Base-by-base conservation (phyloP, 2,329 filamentous ascomycete genomes). In the Talaromyces atroroseus region DNA sequence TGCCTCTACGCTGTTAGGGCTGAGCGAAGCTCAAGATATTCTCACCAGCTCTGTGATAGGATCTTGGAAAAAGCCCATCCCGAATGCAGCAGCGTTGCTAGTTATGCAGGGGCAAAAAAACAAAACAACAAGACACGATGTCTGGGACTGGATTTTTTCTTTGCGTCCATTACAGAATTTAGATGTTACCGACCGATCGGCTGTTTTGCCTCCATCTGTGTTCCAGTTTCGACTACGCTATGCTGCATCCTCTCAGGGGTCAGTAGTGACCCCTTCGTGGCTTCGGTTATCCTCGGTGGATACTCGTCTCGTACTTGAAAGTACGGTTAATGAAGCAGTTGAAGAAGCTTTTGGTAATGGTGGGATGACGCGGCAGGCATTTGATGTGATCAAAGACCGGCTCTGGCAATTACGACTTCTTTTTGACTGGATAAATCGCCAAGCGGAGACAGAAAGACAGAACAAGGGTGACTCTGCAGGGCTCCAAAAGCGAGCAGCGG, bases 121-220 rank as follows among this genome's bases (percentile, higher is more conserved):
- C 32, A 65, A 66, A 36, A 59, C 69, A 45, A 68, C 69, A 1
- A 66, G 65, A 3, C 69, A 69, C 49, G 72, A 76, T 40, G 71
- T 88, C 0, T 82, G 92, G 65, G 84, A 87, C 59, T 92, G 89
- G 87, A 68, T 96, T 1, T 90, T 95, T 67, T 73, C 78, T 1
- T 78, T 90, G 0, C 76, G 80, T 0, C 61, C 80, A 57, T 66
- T 88, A 76, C 58, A 69, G 64, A 66, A 73, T 62, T 60, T 82
- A 78, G 68, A 88, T 76, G 68, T 87, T 52, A 83, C 86, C 0
- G 90, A 95, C 64, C 81, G 83, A 54, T 80, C 80, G 0, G 75
- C 84, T 23, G 78, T 89, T 2, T 75, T 90, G 76, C 70, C 77
- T 65, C 67, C 71, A 6, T 78, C 66, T 16, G 66, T 68, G 7